Base-by-base conservation (phyloP, 345 rosid species). In the Eucalyptus sp. region DNA sequence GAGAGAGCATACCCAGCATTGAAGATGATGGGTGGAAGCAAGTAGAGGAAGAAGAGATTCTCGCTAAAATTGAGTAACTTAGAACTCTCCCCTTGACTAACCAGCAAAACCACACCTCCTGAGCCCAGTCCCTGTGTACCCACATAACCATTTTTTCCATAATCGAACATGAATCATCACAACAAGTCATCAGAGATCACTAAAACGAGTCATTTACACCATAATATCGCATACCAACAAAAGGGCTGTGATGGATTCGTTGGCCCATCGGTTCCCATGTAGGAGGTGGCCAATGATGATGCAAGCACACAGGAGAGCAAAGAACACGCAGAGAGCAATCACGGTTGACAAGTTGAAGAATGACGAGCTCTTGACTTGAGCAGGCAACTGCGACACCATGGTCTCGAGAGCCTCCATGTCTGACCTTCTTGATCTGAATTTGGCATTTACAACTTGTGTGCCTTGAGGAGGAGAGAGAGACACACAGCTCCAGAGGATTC, bases 21-120 rank as follows among this genome's bases (percentile, higher is more conserved):
- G 92, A 95, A 96, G 90, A 96, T 96, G 89, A 96, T 95, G 7
- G 96, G 97, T 17, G 97, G 98, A 62, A 95, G 95, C 93, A 95
- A 91, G 89, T 93, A 96, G 81, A 96, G 95, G 93, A 96, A 96
- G 95, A 96, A 95, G 91, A 96, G 92, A 89, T 95, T 93, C 93
- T 96, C 96, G 88, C 89, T 93, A 88, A 96, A 95, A 84, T 87
- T 85, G 89, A 94, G 76, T 60, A 96, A 66, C 33, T 31, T 54
- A 1, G 96, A 92, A 90, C 88, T 91, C 24, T 64, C 4, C 29
- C 93, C 94, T 90, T 92, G 89, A 62, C 87, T 90, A 51, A 92
- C 89, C 89, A 95, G 90, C 92, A 96, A 62, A 81, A 94, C 95
- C 89, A 94, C 93, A 81, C 44, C 96, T 64, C 95, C 96, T 33